These are phyloP conservation scores for Phlyctochytrium bullatum DNA, from an alignment of 192 early-diverging fungal species.

Conservation along the genomic window DNA sequence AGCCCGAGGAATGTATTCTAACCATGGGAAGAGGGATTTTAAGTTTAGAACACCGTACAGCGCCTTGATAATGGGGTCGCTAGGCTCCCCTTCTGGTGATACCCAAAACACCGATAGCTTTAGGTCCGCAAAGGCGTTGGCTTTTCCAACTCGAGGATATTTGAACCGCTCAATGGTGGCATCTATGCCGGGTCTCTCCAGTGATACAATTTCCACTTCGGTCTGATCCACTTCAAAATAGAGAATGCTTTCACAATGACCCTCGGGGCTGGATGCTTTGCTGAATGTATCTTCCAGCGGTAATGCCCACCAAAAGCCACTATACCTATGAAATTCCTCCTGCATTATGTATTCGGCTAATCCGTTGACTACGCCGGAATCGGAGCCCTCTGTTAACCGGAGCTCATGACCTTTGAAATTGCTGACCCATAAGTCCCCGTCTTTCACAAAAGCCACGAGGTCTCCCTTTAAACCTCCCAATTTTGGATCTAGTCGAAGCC, in stretches of 20 bases:
- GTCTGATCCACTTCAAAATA: slow-evolving; percentile 59
- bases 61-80: slow-evolving; percentile 37
- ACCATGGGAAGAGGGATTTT: slow-evolving; percentile 58
- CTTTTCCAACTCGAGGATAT: slow-evolving; percentile 62
- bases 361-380: slow-evolving; percentile 52
- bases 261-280: not conserved
- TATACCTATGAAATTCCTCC: slow-evolving; percentile 67
- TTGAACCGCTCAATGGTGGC: slow-evolving; percentile 48
- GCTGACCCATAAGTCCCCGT: slow-evolving; percentile 63
- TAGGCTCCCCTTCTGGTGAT: no score
- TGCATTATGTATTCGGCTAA: slow-evolving; percentile 72
- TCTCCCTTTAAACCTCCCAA: slow-evolving; percentile 52
- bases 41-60: slow-evolving; percentile 39
- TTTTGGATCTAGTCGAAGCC: slow-evolving; percentile 46
- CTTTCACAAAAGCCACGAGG: slow-evolving; percentile 56
- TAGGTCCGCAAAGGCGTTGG: slow-evolving; percentile 52
- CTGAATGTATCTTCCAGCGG: not conserved
- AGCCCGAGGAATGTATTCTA: slow-evolving; percentile 64
- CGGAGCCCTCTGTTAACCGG: slow-evolving; percentile 57
- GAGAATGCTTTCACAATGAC: slow-evolving; percentile 47
- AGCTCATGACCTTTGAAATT: slow-evolving; percentile 50
- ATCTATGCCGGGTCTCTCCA: slow-evolving; percentile 41
- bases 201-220: slow-evolving; percentile 51
- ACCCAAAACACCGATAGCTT: slow-evolving; percentile 55
- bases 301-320: slow-evolving; percentile 59